phyloP scores from a whole-genome alignment of 768 basidiomycete species.

The Candolleomyces efflorescens region DNA sequence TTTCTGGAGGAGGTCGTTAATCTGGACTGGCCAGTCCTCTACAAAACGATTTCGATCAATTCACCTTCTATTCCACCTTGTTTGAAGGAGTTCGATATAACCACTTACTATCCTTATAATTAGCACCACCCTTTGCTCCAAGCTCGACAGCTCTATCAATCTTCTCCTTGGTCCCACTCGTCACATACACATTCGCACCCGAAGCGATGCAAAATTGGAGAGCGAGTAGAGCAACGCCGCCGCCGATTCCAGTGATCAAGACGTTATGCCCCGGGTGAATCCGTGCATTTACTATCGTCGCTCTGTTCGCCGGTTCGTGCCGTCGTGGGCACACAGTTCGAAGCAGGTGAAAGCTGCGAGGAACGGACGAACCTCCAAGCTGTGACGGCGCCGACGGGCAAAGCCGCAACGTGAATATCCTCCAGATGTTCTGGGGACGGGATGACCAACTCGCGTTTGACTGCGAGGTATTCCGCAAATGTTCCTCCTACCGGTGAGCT shows the following conservation, averaged over 20 bases:
- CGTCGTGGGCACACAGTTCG: too few relatives aligned
- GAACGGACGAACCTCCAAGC: slow-evolving; percentile 66
- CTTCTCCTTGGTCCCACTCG: slow-evolving; percentile 67
- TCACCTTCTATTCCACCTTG: too few relatives aligned
- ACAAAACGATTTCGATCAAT: too few relatives aligned
- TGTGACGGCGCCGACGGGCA: slow-evolving; percentile 75
- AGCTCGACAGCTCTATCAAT: slow-evolving; percentile 59
- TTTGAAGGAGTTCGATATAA: neutral
- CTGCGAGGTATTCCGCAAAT: slow-evolving; percentile 71
- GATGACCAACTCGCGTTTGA: slow-evolving; percentile 67
- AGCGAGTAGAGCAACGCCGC: slow-evolving; percentile 76
- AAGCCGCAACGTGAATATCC: slow-evolving; percentile 67
- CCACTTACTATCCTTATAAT: slow-evolving; percentile 62
- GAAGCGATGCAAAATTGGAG: slow-evolving; percentile 72
- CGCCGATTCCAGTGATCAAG: slow-evolving; percentile 79
- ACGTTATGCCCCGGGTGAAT: slow-evolving; percentile 65
- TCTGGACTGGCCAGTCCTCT: slow-evolving; percentile 52
- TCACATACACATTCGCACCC: slow-evolving; percentile 80
- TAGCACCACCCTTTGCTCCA: slow-evolving; percentile 75
- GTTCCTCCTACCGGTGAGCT: slow-evolving; percentile 58
- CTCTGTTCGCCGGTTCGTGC: neutral
- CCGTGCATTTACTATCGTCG: slow-evolving; percentile 47
- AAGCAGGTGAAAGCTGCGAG: neutral
- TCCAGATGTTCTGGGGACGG: slow-evolving; percentile 61
- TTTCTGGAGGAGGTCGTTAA: slow-evolving; percentile 38